Conservation (phyloP, 2,329 filamentous ascomycete genomes). For the Thermoascus crustaceus region DNA sequence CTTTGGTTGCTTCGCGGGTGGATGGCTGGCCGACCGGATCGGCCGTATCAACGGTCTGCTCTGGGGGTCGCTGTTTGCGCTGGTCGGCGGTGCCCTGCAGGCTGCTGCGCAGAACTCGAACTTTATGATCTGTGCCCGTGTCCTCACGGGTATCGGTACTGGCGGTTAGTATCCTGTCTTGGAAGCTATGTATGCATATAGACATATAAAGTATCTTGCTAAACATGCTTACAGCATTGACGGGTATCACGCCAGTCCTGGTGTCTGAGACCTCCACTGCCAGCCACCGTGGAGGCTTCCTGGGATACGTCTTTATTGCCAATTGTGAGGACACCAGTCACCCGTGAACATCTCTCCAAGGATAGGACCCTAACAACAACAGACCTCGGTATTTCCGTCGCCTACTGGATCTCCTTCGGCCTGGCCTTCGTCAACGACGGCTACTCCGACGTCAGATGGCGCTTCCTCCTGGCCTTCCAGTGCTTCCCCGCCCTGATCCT, state of each 20-base stretch:
- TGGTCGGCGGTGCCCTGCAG: slow-evolving; percentile 44
- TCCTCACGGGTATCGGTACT: slow-evolving; percentile 46
- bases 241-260: slow-evolving; percentile 43
- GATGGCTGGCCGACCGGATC: slow-evolving; percentile 44
- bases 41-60: slow-evolving; percentile 47
- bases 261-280: slow-evolving; percentile 43
- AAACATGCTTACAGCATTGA: slow-evolving; percentile 27
- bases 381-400: slow-evolving; percentile 41
- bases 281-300: slow-evolving; percentile 38
- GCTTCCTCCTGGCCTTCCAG: slow-evolving; percentile 28
- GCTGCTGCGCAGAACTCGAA: slow-evolving; percentile 37
- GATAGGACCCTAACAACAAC: too few species aligned
- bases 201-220: slow-evolving; percentile 8
- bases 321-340: slow-evolving; percentile 32
- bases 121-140: slow-evolving; percentile 44
- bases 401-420: slow-evolving; percentile 31
- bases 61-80: slow-evolving; percentile 39
- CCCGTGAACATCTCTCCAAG: too few species aligned
- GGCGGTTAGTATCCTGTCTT: slow-evolving; percentile 29
- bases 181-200: not conserved
- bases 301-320: slow-evolving; percentile 46
- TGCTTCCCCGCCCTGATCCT: slow-evolving; percentile 24
- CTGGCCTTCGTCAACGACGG: slow-evolving; percentile 26
- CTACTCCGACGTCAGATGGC: slow-evolving; percentile 27
- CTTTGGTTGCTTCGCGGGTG: slow-evolving; percentile 44